These are phyloP conservation scores for Apiosordaria backusii DNA, from an alignment of 495 filamentous ascomycete genomes.

Conservation along the genomic window DNA sequence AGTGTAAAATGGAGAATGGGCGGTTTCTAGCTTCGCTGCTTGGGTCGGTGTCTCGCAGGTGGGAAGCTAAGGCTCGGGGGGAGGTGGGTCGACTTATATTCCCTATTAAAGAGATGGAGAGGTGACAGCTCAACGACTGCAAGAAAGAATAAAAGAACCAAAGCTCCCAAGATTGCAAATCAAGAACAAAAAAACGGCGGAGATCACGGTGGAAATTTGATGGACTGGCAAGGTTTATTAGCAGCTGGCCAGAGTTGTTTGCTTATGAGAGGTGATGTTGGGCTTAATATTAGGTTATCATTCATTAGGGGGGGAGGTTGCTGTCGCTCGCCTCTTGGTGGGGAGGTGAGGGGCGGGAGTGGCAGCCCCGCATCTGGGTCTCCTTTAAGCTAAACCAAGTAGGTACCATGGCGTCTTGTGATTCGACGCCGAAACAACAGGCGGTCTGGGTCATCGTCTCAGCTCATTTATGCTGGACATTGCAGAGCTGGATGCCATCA, in stretches of 20 bases:
- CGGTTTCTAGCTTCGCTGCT: background rate
- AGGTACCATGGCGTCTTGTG: slow-evolving; percentile 16
- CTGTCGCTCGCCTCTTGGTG: slow-evolving; percentile 17
- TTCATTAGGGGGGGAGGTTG: background rate
- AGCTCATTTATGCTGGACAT: slow-evolving; percentile 25
- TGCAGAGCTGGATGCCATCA: background rate
- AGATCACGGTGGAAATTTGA: background rate
- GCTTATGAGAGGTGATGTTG: slow-evolving; percentile 1
- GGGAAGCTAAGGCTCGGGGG: background rate
- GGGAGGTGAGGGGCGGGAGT: slow-evolving; percentile 20
- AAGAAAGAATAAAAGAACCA: slow-evolving; percentile 2
- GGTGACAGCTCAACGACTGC: background rate
- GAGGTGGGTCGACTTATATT: background rate
- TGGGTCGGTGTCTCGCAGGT: background rate
- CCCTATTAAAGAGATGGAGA: background rate
- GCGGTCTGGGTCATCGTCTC: slow-evolving; percentile 30
- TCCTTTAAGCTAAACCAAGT: slow-evolving; percentile 24
- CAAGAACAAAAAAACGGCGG: background rate
- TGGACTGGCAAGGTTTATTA: background rate
- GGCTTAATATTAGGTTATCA: slow-evolving; percentile 18
- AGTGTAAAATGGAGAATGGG: background rate
- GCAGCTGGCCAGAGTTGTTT: background rate
- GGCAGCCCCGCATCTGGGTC: slow-evolving; percentile 26
- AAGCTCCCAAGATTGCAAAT: background rate
- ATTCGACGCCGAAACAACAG: slow-evolving; percentile 26